A percentile compares a stretch with the other conserved stretches of the same genome.
Evolutionary conservation across 805 yeast species (phyloP).

Genomic region (Candida krabiensis): DNA sequence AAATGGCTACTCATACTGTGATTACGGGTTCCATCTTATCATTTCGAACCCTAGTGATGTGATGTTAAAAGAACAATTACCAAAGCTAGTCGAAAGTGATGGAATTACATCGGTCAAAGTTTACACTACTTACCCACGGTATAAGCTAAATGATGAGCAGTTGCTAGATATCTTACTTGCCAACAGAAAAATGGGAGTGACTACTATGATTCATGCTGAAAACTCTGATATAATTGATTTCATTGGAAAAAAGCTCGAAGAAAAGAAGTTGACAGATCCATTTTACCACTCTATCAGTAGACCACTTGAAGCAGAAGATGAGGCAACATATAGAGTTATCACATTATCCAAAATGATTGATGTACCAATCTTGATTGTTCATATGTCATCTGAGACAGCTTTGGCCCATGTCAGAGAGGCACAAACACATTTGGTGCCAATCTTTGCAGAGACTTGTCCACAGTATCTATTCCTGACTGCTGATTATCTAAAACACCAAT

Average conservation of each 20-base stretch:
- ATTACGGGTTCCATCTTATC: conserved; percentile 50
- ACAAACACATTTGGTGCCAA: conserved; percentile 41
- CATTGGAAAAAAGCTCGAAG: conserved; percentile 36
- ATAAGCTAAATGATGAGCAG: conserved; percentile 41
- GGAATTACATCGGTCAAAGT: conserved; percentile 43
- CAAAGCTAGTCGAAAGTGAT: conserved; percentile 32
- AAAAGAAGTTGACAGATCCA: conserved; percentile 40
- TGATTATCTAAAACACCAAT: conserved; percentile 32
- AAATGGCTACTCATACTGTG: conserved; percentile 40
- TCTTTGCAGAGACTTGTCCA: conserved; percentile 51
- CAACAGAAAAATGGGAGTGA: conserved; percentile 41
- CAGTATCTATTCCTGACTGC: conserved; percentile 47
- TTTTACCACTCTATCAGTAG: conserved; percentile 46
- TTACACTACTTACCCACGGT: conserved; percentile 46
- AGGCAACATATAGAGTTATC: conserved; percentile 50
- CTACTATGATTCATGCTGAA: conserved; percentile 54
- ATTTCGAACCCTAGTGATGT: conserved; percentile 27
- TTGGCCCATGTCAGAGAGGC: conserved; percentile 42
- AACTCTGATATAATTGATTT: conserved; percentile 43
- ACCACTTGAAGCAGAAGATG: conserved; percentile 47
- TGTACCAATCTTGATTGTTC: conserved; percentile 47
- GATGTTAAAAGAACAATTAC: conserved; percentile 28
- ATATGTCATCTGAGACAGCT: conserved; percentile 46
- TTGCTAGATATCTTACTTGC: conserved; percentile 38
- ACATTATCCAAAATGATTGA: conserved; percentile 43